Conservation (phyloP, 2,329 filamentous ascomycete species). For the Gremmenia infestans region DNA sequence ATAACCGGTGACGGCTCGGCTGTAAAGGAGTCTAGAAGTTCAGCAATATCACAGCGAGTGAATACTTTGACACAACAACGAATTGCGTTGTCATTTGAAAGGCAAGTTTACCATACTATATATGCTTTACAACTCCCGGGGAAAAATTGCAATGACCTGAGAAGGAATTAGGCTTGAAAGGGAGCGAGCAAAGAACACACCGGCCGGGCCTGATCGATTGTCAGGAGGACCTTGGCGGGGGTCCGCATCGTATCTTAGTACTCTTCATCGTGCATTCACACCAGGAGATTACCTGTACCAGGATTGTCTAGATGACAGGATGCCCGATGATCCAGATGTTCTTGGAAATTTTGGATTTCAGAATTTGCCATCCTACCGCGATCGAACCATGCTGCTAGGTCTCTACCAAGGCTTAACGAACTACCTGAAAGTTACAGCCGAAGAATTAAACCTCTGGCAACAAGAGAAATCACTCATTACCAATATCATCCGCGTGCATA, state of each 20-base stretch:
- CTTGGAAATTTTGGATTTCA: constrained; percentile 1
- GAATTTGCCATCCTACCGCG: constrained; percentile 1
- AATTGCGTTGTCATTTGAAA: background rate
- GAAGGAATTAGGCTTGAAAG: background rate
- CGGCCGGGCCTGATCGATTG: too few relatives aligned
- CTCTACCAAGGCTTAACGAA: background rate
- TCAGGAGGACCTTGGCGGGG: background rate
- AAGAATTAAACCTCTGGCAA: background rate
- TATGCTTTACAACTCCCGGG: background rate
- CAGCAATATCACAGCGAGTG: background rate
- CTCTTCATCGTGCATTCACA: background rate
- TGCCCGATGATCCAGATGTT: constrained; percentile 3
- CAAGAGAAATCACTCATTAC: background rate
- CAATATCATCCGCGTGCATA: background rate
- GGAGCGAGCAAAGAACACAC: background rate
- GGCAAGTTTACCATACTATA: background rate
- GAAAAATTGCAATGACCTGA: background rate
- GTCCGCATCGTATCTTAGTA: background rate
- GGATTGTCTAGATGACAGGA: constrained; percentile 1
- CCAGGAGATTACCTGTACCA: constrained; percentile 1
- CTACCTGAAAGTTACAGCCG: background rate
- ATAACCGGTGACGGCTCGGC: background rate
- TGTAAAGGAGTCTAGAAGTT: background rate
- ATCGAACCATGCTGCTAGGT: background rate
- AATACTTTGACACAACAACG: background rate